Conservation (phyloP, 2,329 filamentous ascomycete genomes). For the Colletotrichum sp. region DNA sequence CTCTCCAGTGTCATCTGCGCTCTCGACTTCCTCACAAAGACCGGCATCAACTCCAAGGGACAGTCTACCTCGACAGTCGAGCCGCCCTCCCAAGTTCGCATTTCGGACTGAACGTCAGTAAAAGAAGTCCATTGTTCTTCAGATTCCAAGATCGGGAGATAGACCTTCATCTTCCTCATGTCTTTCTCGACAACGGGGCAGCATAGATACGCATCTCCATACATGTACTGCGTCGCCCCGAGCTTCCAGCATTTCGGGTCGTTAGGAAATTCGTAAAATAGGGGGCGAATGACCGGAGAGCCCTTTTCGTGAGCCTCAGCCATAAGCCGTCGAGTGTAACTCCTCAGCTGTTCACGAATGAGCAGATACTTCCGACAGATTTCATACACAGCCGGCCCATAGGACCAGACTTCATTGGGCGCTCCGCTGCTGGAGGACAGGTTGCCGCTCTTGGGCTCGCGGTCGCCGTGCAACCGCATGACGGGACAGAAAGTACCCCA, state of each 20-base stretch:
- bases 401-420: neutral
- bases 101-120: neutral
- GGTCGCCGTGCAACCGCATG: constrained; percentile 70
- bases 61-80: neutral
- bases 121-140: neutral
- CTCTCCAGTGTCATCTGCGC: neutral
- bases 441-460: constrained; percentile 52
- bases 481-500: constrained; percentile 73
- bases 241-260: neutral
- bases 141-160: neutral
- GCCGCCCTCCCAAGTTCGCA: neutral
- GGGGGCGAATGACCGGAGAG: neutral
- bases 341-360: neutral
- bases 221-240: neutral
- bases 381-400: neutral
- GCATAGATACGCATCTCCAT: neutral
- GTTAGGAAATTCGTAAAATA: neutral
- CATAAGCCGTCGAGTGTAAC: neutral
- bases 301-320: neutral
- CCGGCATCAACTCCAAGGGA: neutral
- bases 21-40: neutral
- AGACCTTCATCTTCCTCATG: neutral
- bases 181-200: neutral
- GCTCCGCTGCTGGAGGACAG: neutral
- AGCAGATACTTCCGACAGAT: neutral